Conservation (phyloP, 768 basidiomycete species). For the Kwoniella sp. region DNA sequence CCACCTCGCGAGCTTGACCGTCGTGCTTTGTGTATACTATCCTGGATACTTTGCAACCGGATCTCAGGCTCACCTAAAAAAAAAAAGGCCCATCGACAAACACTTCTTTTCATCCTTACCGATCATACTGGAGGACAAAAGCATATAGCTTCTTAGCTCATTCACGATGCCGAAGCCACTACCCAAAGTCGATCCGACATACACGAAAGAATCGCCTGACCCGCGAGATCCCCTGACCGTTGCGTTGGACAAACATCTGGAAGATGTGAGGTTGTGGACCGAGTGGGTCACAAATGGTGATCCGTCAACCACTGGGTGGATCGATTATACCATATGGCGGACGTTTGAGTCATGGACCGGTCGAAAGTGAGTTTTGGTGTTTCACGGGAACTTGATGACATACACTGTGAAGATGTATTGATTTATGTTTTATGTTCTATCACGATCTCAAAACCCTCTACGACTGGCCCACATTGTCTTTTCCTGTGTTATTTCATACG, state of each 20-base stretch:
- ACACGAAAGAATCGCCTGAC: not conserved
- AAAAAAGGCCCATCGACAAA: no score
- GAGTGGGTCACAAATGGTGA: constrained; percentile 22
- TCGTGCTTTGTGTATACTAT: no score
- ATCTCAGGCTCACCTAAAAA: no score
- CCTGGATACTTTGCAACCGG: no score
- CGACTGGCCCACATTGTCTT: not conserved
- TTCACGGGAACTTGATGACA: no score
- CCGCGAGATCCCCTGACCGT: constrained; percentile 7
- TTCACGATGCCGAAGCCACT: constrained; percentile 14
- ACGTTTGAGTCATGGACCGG: constrained; percentile 10
- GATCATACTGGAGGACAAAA: no score
- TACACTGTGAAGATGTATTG: no score
- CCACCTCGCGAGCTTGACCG: no score
- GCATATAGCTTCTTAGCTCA: no score
- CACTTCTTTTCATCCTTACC: no score
- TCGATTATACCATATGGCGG: constrained; percentile 11
- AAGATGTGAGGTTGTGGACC: constrained; percentile 10
- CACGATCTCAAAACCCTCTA: no score
- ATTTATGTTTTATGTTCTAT: no score
- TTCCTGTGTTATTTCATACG: not conserved
- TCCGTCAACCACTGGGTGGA: constrained; percentile 5
- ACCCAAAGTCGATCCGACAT: not conserved
- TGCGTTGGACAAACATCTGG: constrained; percentile 10
- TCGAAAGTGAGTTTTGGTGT: constrained; percentile 8